Percentiles rank a stretch among this genome's conserved stretches.
Evolutionary conservation across 2,329 filamentous ascomycete species (phyloP).

Genomic region (Whalleya microplaca): DNA sequence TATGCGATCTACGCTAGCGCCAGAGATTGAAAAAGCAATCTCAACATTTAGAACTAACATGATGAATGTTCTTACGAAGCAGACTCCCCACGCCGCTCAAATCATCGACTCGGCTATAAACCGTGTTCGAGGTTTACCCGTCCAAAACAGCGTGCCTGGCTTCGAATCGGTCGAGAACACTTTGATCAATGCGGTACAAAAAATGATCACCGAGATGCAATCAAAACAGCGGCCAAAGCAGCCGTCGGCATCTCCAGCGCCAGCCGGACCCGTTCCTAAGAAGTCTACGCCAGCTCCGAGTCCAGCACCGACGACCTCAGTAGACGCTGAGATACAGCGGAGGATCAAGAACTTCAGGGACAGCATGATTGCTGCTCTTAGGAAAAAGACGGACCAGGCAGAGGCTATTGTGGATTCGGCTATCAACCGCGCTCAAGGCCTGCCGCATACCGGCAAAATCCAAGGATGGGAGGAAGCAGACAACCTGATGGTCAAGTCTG

Average conservation of each 20-base stretch:
- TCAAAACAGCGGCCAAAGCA: conserved; percentile 27
- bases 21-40: conserved; percentile 37
- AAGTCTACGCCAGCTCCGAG: conserved; percentile 32
- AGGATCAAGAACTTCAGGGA: conserved; percentile 36
- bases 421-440: conserved; percentile 37
- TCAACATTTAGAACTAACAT: conserved; percentile 36
- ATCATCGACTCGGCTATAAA: conserved; percentile 38
- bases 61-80: conserved; percentile 33
- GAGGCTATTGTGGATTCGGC: conserved; percentile 39
- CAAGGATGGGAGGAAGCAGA: conserved; percentile 38
- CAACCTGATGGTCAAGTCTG: conserved; percentile 36
- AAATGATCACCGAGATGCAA: conserved; percentile 37
- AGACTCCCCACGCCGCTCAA: conserved; percentile 33
- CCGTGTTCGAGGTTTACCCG: conserved; percentile 34
- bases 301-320: conserved; percentile 27
- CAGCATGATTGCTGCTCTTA: conserved; percentile 37
- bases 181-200: conserved; percentile 33
- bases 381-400: conserved; percentile 36
- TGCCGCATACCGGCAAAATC: conserved; percentile 32
- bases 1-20: conserved; percentile 23
- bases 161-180: conserved; percentile 36
- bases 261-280: conserved; percentile 16
- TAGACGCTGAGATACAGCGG: conserved; percentile 36
- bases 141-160: conserved; percentile 29
- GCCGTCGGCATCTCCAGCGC: conserved; percentile 33